These are phyloP conservation scores for Drosera spatulata DNA, from an alignment of 179 eudicot genomes.

Conservation along the genomic window DNA sequence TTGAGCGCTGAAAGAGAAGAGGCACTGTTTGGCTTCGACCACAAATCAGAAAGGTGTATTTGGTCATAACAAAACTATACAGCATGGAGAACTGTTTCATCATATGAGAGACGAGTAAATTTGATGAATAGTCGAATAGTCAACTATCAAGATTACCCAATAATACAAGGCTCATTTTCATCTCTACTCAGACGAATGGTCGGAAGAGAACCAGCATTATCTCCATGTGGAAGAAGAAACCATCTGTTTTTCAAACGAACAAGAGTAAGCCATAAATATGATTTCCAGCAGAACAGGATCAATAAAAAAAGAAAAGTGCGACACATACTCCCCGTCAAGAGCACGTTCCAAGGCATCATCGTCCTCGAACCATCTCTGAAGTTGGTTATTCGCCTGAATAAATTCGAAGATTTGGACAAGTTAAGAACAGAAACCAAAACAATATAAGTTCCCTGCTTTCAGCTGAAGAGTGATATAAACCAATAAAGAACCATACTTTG, in stretches of 20 bases:
- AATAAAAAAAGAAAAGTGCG: background rate
- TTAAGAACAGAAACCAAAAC: background rate
- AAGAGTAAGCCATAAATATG: background rate
- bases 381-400: conserved; percentile 57
- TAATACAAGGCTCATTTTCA: conserved; percentile 45
- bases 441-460: background rate
- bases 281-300: background rate
- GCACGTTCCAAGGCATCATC: conserved; percentile 97
- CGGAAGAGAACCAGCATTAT: conserved; percentile 17
- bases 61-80: background rate
- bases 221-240: conserved; percentile 65
- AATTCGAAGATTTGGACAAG: background rate
- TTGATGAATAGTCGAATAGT: background rate
- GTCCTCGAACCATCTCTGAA: conserved; percentile 72
- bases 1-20: background rate
- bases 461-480: background rate
- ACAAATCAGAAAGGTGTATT: background rate
- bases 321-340: conserved; percentile 63
- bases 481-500: conserved; percentile 34
- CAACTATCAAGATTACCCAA: conserved; percentile 41
- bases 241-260: conserved; percentile 33
- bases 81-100: too few species aligned
- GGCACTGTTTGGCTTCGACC: background rate
- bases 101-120: too few species aligned
- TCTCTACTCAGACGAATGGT: conserved; percentile 49